A percentile compares a stretch with the other conserved stretches of the same genome.
Conservation (phyloP, 2,329 filamentous ascomycete species). For the Phyllosticta ampelicida region DNA sequence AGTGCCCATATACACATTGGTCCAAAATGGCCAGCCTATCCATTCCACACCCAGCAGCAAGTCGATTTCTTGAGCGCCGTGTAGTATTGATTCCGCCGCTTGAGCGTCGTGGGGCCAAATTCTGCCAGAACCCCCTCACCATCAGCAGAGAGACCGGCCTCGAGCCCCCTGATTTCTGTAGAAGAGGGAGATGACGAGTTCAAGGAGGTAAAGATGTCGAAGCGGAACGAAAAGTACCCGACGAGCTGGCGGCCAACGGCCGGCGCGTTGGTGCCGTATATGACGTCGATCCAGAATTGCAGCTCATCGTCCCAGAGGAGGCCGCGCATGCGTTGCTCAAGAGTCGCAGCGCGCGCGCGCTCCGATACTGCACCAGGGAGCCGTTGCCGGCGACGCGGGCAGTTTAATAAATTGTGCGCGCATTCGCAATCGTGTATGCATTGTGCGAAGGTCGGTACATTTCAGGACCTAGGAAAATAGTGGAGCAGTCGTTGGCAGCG, state of each 20-base stretch:
- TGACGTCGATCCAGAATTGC: slow-evolving; percentile 32
- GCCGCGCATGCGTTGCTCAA: slow-evolving; percentile 27
- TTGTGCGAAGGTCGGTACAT: slow-evolving; percentile 34
- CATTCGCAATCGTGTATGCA: slow-evolving; percentile 35
- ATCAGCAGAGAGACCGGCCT: slow-evolving; percentile 23
- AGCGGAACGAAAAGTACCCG: slow-evolving; percentile 34
- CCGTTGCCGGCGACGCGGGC: slow-evolving; percentile 26
- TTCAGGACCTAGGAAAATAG: slow-evolving; percentile 25
- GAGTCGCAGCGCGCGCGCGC: slow-evolving; percentile 22
- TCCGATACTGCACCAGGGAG: slow-evolving; percentile 22
- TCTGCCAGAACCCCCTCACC: slow-evolving; percentile 28
- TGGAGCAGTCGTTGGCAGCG: slow-evolving; percentile 20
- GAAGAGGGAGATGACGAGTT: slow-evolving; percentile 15
- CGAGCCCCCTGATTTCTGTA: slow-evolving; percentile 14
- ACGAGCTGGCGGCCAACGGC: slow-evolving; percentile 30
- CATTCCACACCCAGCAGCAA: slow-evolving; percentile 10
- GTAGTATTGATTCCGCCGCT: slow-evolving; percentile 8
- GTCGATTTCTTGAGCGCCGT: slow-evolving; percentile 35
- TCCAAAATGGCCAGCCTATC: slow-evolving; percentile 1
- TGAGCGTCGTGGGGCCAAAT: slow-evolving; percentile 35
- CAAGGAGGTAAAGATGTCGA: slow-evolving; percentile 26
- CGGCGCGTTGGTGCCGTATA: slow-evolving; percentile 27
- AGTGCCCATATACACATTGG: slow-evolving; percentile 34
- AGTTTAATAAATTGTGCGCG: slow-evolving; percentile 30
- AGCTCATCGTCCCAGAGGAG: slow-evolving; percentile 30